Conservation (phyloP, 2,329 filamentous ascomycete genomes). For the Claviceps citrina region DNA sequence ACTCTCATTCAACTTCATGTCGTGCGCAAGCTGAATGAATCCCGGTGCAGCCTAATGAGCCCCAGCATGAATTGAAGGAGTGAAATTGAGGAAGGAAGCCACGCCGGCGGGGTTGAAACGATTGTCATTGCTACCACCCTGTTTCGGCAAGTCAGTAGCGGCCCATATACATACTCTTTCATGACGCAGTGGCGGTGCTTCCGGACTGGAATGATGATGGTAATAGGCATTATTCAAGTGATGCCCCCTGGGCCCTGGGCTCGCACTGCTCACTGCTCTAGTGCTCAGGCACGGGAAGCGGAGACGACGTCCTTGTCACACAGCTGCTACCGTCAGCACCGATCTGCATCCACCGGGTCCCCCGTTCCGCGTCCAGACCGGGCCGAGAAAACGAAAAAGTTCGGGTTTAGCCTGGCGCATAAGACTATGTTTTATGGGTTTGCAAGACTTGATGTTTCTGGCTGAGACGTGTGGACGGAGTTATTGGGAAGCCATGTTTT, state of each 20-base stretch:
- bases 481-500: neutral
- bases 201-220: slow-evolving; percentile 1
- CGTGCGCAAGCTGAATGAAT: neutral
- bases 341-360: slow-evolving; percentile 5
- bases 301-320: slow-evolving; percentile 3
- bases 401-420: too few relatives aligned
- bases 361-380: slow-evolving; percentile 4
- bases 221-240: too few relatives aligned
- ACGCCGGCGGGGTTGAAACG: neutral
- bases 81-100: neutral
- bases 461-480: neutral
- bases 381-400: slow-evolving; percentile 1
- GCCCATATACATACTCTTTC: too few relatives aligned
- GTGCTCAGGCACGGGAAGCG: slow-evolving; percentile 1
- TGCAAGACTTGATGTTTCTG: neutral
- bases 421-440: neutral
- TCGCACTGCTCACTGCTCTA: too few relatives aligned
- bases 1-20: too few relatives aligned
- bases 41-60: neutral
- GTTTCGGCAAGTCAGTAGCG: slow-evolving; percentile 6
- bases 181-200: neutral
- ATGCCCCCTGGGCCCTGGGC: too few relatives aligned
- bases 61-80: too few relatives aligned
- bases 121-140: slow-evolving; percentile 1
- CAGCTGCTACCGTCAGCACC: slow-evolving; percentile 4